Evolutionary conservation across 768 basidiomycete genomes (phyloP).

Genomic region (Roridomyces roridus): DNA sequence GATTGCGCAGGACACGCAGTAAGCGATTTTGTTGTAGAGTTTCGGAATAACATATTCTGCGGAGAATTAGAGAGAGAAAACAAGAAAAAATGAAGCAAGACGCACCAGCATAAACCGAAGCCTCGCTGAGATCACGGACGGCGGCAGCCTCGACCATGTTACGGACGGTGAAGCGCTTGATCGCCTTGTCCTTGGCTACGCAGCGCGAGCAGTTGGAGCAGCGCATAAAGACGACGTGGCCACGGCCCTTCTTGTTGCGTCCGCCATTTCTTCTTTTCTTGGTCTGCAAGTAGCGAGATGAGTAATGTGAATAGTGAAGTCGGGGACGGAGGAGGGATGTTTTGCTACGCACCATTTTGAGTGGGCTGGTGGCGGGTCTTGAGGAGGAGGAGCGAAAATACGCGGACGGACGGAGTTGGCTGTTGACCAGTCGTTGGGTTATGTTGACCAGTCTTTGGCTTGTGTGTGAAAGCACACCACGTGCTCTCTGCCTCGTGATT

Average conservation of each 20-base stretch:
- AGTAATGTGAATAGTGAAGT: neutral
- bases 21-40: constrained; percentile 97
- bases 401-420: neutral
- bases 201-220: constrained; percentile 99
- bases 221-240: constrained; percentile 92
- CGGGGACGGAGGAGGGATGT: neutral
- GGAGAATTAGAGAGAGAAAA: constrained; percentile 2
- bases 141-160: constrained; percentile 99
- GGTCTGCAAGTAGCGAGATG: constrained; percentile 59
- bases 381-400: neutral
- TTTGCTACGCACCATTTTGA: neutral
- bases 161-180: constrained; percentile 98
- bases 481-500: too few species aligned
- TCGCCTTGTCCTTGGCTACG: constrained; percentile 98
- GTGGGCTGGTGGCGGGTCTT: neutral
- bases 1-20: constrained; percentile 99
- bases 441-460: too few species aligned
- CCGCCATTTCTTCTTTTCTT: constrained; percentile 99
- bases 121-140: constrained; percentile 96
- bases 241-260: constrained; percentile 99
- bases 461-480: too few species aligned
- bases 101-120: constrained; percentile 89
- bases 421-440: too few species aligned
- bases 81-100: constrained; percentile 15
- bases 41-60: constrained; percentile 96